Evolutionary conservation across 176 grass and related monocot genomes (phyloP).

Genomic region (Themeda triandra): DNA sequence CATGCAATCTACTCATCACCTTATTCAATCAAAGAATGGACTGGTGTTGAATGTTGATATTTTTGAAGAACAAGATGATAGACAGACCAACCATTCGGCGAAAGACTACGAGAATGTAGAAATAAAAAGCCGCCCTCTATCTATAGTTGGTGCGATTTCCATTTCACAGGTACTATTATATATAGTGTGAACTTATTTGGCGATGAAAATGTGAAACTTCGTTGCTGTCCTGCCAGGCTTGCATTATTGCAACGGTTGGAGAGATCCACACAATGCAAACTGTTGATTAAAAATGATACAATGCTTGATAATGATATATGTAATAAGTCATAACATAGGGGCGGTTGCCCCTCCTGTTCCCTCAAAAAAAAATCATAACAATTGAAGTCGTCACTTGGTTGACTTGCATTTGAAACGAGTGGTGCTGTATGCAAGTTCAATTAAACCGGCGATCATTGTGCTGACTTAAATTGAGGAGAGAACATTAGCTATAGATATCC

Average conservation of each 20-base stretch:
- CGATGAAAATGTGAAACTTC: too few relatives aligned
- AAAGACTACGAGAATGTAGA: background rate
- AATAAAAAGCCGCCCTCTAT: background rate
- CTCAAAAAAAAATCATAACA: too few relatives aligned
- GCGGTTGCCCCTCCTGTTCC: too few relatives aligned
- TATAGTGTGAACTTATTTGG: background rate
- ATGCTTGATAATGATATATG: background rate
- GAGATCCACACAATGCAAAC: background rate
- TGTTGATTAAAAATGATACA: background rate
- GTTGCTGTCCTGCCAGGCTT: too few relatives aligned
- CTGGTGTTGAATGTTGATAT: background rate
- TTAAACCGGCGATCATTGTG: background rate
- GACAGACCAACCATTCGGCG: background rate
- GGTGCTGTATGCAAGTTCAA: background rate
- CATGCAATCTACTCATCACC: background rate
- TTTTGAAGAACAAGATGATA: background rate
- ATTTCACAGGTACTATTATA: background rate
- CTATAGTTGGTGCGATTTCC: background rate
- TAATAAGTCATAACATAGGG: too few relatives aligned
- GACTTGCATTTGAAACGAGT: background rate
- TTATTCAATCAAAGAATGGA: background rate
- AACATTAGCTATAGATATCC: background rate
- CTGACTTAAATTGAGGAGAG: background rate
- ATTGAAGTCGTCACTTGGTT: background rate
- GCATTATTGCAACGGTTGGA: background rate